phyloP scores from a whole-genome alignment of 2,329 filamentous ascomycete species.

The Tympanopsis confertula region DNA sequence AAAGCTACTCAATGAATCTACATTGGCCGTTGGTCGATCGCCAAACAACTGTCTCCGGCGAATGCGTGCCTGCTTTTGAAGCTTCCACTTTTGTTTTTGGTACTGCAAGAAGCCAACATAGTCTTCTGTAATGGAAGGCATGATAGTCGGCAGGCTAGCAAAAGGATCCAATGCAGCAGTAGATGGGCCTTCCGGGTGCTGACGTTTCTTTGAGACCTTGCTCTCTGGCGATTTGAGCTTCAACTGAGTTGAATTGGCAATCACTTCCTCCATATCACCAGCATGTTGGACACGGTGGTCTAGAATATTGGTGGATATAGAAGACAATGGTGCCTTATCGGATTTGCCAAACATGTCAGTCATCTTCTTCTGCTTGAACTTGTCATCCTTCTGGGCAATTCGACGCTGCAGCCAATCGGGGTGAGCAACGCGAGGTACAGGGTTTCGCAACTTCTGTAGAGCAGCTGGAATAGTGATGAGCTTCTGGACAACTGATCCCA shows the following conservation, averaged over 20 bases:
- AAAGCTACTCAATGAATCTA: conserved; percentile 49
- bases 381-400: conserved; percentile 92
- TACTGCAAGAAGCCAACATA: conserved; percentile 83
- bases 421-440: conserved; percentile 83
- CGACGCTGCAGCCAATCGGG: conserved; percentile 92
- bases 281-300: conserved; percentile 70
- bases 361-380: conserved; percentile 96
- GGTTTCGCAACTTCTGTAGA: conserved; percentile 86
- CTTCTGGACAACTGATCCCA: conserved; percentile 96
- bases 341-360: conserved; percentile 76
- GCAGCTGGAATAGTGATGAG: conserved; percentile 97
- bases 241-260: conserved; percentile 42
- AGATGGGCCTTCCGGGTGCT: conserved; percentile 49
- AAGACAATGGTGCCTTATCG: conserved; percentile 61
- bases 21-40: conserved; percentile 55
- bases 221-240: conserved; percentile 44
- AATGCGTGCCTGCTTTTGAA: conserved; percentile 80
- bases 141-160: conserved; percentile 66
- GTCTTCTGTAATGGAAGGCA: conserved; percentile 76
- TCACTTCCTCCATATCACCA: conserved; percentile 55
- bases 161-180: conserved; percentile 60
- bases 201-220: conserved; percentile 52
- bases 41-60: conserved; percentile 86
- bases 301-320: conserved; percentile 42
- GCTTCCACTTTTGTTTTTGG: conserved; percentile 98